Evolutionary conservation across 2,329 filamentous ascomycete species (phyloP), one percentile per base, ranked within the genome.

Genomic region (Ambrosiella beaveri): DNA sequence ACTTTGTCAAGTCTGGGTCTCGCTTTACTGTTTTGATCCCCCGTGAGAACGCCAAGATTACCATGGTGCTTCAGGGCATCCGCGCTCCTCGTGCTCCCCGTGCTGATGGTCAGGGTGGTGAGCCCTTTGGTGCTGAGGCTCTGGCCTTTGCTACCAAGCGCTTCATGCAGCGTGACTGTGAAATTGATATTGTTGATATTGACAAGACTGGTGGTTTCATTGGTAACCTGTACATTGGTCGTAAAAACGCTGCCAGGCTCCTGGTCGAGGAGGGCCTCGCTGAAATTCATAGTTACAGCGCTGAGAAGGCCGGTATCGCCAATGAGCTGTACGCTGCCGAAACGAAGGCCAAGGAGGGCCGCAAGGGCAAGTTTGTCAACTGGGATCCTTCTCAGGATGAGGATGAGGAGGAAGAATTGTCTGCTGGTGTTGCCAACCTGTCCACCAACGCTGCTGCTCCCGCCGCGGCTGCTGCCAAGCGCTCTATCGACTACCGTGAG

Each of bases 121-220:
- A 98, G 73, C 90, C 93, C 0, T 97, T 95, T 64, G 93, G 93
- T 27, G 86, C 94, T 69, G 93, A 98, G 73, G 91, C 91, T 2
- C 80, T 95, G 62, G 91, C 98, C 55, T 83, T 97, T 64, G 90
- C 91, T 54, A 89, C 88, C 71, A 84, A 81, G 65, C 82, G 90
- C 59, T 89, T 86, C 72, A 86, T 89, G 75, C 93, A 98, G 74
- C 84, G 93, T 57, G 93, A 98, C 70, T 90, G 93, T 54, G 91
- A 97, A 71, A 87, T 98, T 60, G 90, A 98, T 65, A 85, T 98
- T 17, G 84, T 95, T 69, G 89, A 90, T 65, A 86, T 88, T 64
- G 93, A 98, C 76, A 97, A 96, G 76, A 84, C 93, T 35, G 93
- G 93, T 65, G 93, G 93, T 41, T 98, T 98, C 75, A 97, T 98